Percentiles rank a stretch among this genome's conserved stretches.
Evolutionary conservation across 225 moss, liverwort and hornwort genomes (phyloP).

Genomic region (Sphagnum tenellum): DNA sequence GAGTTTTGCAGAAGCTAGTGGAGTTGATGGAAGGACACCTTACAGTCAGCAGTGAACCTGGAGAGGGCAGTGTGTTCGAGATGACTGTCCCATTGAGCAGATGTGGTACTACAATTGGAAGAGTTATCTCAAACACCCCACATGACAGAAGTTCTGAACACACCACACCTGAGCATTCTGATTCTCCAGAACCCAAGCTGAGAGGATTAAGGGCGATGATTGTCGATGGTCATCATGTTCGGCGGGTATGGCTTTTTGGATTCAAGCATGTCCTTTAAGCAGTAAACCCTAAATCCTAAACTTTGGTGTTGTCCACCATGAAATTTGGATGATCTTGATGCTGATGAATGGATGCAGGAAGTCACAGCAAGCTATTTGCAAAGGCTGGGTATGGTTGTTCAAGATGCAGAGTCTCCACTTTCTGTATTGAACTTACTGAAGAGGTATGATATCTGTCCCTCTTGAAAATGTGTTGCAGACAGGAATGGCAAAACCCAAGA

Average conservation of each 20-base stretch:
- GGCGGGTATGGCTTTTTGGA: conserved; percentile 34
- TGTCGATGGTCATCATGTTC: conserved; percentile 60
- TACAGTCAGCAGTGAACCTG: conserved; percentile 37
- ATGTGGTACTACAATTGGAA: neutral
- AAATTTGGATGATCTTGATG: neutral
- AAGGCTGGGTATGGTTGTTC: conserved; percentile 45
- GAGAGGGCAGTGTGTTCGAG: conserved; percentile 60
- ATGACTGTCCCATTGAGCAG: conserved; percentile 40
- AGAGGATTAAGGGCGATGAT: conserved; percentile 42
- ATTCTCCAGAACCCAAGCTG: conserved; percentile 30
- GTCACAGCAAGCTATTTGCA: conserved; percentile 47
- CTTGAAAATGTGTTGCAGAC: neutral
- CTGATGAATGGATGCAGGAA: conserved; percentile 30
- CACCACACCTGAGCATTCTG: conserved; percentile 5
- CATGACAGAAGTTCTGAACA: conserved; percentile 8
- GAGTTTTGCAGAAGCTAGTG: conserved; percentile 44
- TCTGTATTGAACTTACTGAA: conserved; percentile 31
- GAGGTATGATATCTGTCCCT: conserved; percentile 15
- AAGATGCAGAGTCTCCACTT: conserved; percentile 32
- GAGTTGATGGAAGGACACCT: conserved; percentile 58
- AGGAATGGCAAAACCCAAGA: too few species aligned
- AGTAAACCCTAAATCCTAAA: too few species aligned
- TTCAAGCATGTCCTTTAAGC: conserved; percentile 6
- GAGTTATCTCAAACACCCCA: conserved; percentile 1
- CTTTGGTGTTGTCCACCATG: too few species aligned